Percentiles rank a stretch among this genome's conserved stretches.
Conservation (phyloP, 345 rosid species). For the Citrus australasica region DNA sequence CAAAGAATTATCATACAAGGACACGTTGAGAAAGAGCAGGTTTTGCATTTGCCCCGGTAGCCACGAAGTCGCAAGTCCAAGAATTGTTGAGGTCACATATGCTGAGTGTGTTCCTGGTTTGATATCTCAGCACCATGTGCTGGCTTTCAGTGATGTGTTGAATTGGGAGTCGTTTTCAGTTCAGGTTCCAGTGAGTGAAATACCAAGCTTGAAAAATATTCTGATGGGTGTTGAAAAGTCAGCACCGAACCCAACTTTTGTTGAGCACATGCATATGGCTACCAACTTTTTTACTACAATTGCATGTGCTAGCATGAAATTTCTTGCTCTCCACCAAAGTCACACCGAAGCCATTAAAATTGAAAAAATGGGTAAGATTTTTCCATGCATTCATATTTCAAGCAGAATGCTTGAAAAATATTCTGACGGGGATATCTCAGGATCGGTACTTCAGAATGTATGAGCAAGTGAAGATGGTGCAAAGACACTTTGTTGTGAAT, state of each 20-base stretch:
- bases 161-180: conserved; percentile 61
- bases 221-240: conserved; percentile 4
- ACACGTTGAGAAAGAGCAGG: conserved; percentile 40
- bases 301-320: no score
- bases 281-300: no score
- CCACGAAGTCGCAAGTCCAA: conserved; percentile 51
- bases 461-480: conserved; percentile 36
- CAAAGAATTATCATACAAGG: conserved; percentile 32
- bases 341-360: no score
- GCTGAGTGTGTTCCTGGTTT: conserved; percentile 61
- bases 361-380: no score
- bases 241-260: no score
- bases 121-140: conserved; percentile 50
- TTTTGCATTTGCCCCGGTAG: conserved; percentile 67
- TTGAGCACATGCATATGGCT: no score
- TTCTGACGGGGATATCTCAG: conserved; percentile 8
- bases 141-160: conserved; percentile 57
- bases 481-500: conserved; percentile 38
- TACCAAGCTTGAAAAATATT: conserved; percentile 42
- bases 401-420: no score
- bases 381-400: no score
- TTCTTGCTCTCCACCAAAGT: no score
- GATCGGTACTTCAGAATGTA: conserved; percentile 34
- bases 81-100: conserved; percentile 63
- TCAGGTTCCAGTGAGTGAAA: conserved; percentile 37